Percentiles rank a stretch among this genome's conserved stretches.
Conservation (phyloP, 2,329 filamentous ascomycete species). For the Corynespora cassiicola region DNA sequence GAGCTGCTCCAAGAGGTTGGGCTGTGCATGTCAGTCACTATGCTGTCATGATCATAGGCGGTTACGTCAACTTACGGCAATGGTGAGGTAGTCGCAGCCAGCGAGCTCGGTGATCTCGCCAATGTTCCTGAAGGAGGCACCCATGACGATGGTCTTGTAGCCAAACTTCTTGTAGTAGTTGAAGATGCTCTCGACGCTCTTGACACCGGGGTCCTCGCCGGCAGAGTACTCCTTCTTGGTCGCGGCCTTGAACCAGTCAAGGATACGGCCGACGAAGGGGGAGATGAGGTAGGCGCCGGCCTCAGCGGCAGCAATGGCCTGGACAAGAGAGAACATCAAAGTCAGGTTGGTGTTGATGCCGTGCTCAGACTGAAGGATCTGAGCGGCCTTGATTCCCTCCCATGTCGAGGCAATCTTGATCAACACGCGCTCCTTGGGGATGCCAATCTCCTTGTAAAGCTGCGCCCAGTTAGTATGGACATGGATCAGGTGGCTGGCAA, state of each 20-base stretch:
- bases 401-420: slow-evolving; percentile 99
- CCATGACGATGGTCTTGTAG: slow-evolving; percentile 99
- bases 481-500: too few species aligned
- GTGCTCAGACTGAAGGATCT: slow-evolving; percentile 95
- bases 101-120: slow-evolving; percentile 98
- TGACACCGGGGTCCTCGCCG: slow-evolving; percentile 93
- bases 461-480: slow-evolving; percentile 50
- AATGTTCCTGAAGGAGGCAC: slow-evolving; percentile 93
- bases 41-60: background rate
- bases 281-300: slow-evolving; percentile 97
- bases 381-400: slow-evolving; percentile 99
- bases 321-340: slow-evolving; percentile 94
- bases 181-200: slow-evolving; percentile 92
- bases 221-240: slow-evolving; percentile 92
- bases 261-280: slow-evolving; percentile 97
- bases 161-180: slow-evolving; percentile 99
- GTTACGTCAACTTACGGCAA: slow-evolving; percentile 70
- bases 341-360: slow-evolving; percentile 98
- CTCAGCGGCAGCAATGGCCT: slow-evolving; percentile 96
- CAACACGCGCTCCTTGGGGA: slow-evolving; percentile 90
- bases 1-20: slow-evolving; percentile 92
- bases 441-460: slow-evolving; percentile 93
- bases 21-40: slow-evolving; percentile 58
- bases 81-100: slow-evolving; percentile 98
- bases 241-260: slow-evolving; percentile 98